Conservation (phyloP, 1,284 basidiomycete species). For the Puccinia triticina region DNA sequence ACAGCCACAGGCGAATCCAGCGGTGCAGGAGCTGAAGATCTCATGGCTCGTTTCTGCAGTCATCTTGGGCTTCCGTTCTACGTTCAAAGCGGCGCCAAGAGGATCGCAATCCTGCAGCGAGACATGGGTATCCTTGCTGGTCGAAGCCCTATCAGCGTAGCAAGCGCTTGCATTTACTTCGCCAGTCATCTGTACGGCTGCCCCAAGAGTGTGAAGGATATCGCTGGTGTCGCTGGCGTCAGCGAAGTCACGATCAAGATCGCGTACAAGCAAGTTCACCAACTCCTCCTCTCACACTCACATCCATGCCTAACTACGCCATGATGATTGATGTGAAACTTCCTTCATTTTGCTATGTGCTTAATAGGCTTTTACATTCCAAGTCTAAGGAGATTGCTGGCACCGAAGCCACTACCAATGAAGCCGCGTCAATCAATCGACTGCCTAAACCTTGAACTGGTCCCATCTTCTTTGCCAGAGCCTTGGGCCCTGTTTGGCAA, state of each 20-base stretch:
- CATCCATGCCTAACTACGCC: no score
- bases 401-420: no score
- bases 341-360: no score
- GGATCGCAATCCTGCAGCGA: conserved; percentile 79
- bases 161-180: conserved; percentile 93
- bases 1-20: conserved; percentile 45
- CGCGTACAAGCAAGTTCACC: no score
- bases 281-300: no score
- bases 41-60: conserved; percentile 92
- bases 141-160: conserved; percentile 90
- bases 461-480: no score
- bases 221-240: conserved; percentile 92
- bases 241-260: conserved; percentile 94
- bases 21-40: conserved; percentile 68
- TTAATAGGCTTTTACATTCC: no score
- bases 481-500: no score
- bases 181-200: conserved; percentile 79
- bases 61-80: conserved; percentile 83
- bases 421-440: no score
- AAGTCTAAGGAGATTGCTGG: no score
- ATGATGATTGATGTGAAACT: no score
- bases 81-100: conserved; percentile 78
- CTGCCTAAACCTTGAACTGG: no score
- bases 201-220: conserved; percentile 76
- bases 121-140: conserved; percentile 87